Percentiles rank a stretch among this genome's conserved stretches.
Conservation (phyloP, 2,329 filamentous ascomycete genomes). For the Aspergillus sp. region DNA sequence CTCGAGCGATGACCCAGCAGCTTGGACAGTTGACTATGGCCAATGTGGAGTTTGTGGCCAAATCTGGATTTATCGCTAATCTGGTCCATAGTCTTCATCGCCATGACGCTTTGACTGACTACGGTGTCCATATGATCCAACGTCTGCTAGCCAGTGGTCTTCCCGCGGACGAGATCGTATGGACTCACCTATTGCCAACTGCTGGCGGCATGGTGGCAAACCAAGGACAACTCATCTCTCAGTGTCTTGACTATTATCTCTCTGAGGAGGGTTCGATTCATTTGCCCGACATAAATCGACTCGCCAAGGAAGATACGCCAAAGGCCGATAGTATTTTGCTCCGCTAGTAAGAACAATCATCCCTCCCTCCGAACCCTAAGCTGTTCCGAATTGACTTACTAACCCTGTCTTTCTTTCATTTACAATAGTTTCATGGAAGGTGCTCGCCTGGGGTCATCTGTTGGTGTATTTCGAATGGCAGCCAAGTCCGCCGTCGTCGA, state of each 20-base stretch:
- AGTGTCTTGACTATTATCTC: conserved; percentile 59
- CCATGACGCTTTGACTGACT: conserved; percentile 48
- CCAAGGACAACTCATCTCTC: conserved; percentile 58
- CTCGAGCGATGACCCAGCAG: conserved; percentile 47
- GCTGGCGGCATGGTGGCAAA: conserved; percentile 57
- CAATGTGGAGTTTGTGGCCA: conserved; percentile 48
- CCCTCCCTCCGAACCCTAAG: not conserved
- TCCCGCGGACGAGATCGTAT: conserved; percentile 52
- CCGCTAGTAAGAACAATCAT: conserved; percentile 44
- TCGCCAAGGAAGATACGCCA: conserved; percentile 47
- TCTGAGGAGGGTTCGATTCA: conserved; percentile 49
- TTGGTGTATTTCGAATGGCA: conserved; percentile 38
- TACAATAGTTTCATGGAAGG: conserved; percentile 40
- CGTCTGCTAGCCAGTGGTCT: conserved; percentile 50
- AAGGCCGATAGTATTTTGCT: conserved; percentile 50
- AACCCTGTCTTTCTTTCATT: not conserved
- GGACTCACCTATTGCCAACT: conserved; percentile 58
- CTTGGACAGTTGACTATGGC: conserved; percentile 52
- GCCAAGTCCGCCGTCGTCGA: conserved; percentile 33
- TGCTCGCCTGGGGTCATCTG: conserved; percentile 38
- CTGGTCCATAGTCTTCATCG: conserved; percentile 43
- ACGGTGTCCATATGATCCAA: conserved; percentile 58
- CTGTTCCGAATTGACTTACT: conserved; percentile 1
- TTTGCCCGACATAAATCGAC: conserved; percentile 48
- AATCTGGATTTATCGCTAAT: conserved; percentile 41